phyloP scores from a whole-genome alignment of 768 basidiomycete species.

The Naganishia kalamii region DNA sequence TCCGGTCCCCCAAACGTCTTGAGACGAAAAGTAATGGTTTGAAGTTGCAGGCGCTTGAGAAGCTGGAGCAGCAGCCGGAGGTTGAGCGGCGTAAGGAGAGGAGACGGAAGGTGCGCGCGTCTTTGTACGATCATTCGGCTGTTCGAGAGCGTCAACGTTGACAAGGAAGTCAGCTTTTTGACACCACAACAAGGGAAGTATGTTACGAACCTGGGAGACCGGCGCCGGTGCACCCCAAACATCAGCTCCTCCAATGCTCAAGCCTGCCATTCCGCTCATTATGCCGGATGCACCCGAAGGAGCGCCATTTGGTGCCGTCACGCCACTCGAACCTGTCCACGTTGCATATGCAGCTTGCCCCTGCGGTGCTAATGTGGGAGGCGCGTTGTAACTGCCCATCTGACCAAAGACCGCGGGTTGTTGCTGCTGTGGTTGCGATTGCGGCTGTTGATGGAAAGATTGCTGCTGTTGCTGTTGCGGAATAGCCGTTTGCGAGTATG shows the following conservation, averaged over 20 bases:
- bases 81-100: background rate
- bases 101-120: background rate
- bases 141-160: background rate
- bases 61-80: background rate
- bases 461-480: constrained; percentile 11
- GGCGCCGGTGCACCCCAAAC: constrained; percentile 17
- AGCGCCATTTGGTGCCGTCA: background rate
- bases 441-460: background rate
- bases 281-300: background rate
- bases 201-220: background rate
- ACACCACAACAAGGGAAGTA: background rate
- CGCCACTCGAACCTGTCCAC: constrained; percentile 6
- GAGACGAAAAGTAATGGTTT: constrained; percentile 22
- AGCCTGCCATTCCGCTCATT: constrained; percentile 17
- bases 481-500: background rate
- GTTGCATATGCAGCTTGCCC: constrained; percentile 7
- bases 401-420: background rate
- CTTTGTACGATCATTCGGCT: background rate
- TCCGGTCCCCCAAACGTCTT: constrained; percentile 22
- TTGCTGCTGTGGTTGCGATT: constrained; percentile 1
- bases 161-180: background rate
- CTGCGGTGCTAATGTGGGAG: background rate
- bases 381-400: background rate
- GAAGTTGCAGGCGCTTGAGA: background rate
- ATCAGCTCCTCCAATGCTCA: constrained; percentile 22